Conservation (phyloP, 2,329 filamentous ascomycete genomes). For the Cercospora berteroae region DNA sequence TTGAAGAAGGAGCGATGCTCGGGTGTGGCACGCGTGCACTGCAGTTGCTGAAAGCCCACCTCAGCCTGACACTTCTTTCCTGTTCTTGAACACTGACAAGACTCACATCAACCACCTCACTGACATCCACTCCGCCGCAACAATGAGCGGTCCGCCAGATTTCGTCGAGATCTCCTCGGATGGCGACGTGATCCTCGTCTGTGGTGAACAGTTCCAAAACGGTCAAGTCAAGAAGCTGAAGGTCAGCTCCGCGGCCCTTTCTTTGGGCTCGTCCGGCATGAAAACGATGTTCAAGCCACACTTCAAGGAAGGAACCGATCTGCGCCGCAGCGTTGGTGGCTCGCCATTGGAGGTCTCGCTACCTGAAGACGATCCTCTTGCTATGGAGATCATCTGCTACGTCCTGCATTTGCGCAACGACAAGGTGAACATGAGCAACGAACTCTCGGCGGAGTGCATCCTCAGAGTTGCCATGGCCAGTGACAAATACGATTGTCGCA, state of each 20-base stretch:
- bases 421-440: neutral
- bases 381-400: neutral
- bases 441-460: neutral
- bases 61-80: neutral
- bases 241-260: neutral
- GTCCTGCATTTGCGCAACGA: neutral
- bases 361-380: neutral
- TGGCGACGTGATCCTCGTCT: neutral
- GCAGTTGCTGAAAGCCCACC: neutral
- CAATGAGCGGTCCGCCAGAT: neutral
- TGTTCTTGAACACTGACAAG: neutral
- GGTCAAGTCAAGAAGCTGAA: neutral
- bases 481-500: neutral
- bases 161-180: neutral
- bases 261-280: neutral
- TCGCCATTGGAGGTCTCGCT: neutral
- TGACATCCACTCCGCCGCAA: neutral
- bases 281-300: neutral
- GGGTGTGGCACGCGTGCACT: neutral
- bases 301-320: neutral
- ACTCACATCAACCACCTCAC: neutral
- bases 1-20: no score
- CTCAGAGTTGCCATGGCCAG: neutral
- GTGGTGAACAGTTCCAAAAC: neutral
- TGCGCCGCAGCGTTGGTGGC: neutral